Evolutionary conservation across 371 early-diverging fungal genomes (phyloP), one percentile per base, ranked within the genome.

Genomic region (Smittium mucronatum): DNA sequence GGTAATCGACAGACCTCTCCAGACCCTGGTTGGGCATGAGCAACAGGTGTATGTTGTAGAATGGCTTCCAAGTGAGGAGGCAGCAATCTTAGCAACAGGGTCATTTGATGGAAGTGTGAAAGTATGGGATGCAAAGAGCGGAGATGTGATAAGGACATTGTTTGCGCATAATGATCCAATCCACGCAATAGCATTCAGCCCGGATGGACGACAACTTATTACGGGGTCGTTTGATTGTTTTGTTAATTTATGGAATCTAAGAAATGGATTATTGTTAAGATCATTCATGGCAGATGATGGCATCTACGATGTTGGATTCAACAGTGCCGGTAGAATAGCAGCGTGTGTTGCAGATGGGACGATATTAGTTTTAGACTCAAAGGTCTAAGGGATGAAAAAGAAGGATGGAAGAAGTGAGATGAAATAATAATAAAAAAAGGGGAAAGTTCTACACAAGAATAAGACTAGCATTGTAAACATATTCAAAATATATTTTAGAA

Each of bases 81-180:
- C 79, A 63, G 73, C 78, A 67, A 81, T 89, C 31, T 71, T 88
- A 34, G 85, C 87, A 32, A 94, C 92, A 11, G 94, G 88, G 16
- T 91, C 93, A 26, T 94, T 94, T 75, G 98, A 97, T 79, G 82
- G 87, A 11, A 89, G 90, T 0, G 88, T 93, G 5, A 84, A 93
- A 30, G 73, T 98, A 17, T 98, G 97, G 97, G 93, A 95, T 80
- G 88, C 87, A 0, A 81, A 76, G 2, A 89, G 89, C 2, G 77
- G 81, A 0, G 90, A 89, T 71, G 68, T 93, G n/a, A 59, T 59
- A n/a, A 87, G 89, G 57, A 84, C 84, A 0, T 80, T 96, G 17
- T 74, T 81, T 17, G 84, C 84, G 26, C 96, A 96, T 76, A 80
- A 81, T 0, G 89, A 89, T 71, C 85, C 91, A 2, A 89, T 97